Evolutionary conservation across 1,284 basidiomycete species (phyloP), one percentile per base, ranked within the genome.

Genomic region (Schizophyllum amplum): DNA sequence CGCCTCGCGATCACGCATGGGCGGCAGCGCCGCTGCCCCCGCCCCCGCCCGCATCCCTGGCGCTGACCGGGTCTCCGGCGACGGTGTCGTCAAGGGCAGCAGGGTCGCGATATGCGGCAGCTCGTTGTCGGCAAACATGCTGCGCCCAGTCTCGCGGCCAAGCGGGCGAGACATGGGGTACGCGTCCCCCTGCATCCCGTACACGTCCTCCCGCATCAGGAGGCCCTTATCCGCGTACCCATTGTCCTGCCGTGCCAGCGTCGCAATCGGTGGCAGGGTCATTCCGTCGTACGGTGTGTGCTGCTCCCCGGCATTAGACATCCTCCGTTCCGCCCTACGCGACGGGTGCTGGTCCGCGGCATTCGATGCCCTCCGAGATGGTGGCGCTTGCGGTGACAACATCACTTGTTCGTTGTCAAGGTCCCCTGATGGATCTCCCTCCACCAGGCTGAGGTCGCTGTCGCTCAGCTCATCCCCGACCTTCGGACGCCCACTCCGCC

Each of bases 21-120:
- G 33, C 33, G 33, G 7, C 33, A 42, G 7, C 4, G 13, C 33
- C 13, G 13, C 33, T 17, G 7, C 33, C 13, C 33, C 33, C 33
- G 17, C 17, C 33, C 33, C 33, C n/a, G n/a, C n/a, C 33, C 33
- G 33, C 33, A 85, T 71, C 27, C 80, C 75, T 20, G 81, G 80
- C 47, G 83, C 81, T 26, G 81, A 80, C 78, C 83, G 81, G 11
- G 80, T 75, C 21, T 71, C 74, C 54, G 77, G 75, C 17, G 75
- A 76, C 22, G 77, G 72, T 22, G 82, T 80, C 1, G 81, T 72
- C 52, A 80, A 79, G 24, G 78, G 78, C 63, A 80, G 69, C 11
- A 87, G 75, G 13, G 84, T 87, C 54, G 84, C 82, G 60, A 87
- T 86, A 60, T 82, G 83, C 46, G 86, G 85, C 60, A 88, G 72